Conservation (phyloP, 768 basidiomycete genomes). For the Suillus plorans region DNA sequence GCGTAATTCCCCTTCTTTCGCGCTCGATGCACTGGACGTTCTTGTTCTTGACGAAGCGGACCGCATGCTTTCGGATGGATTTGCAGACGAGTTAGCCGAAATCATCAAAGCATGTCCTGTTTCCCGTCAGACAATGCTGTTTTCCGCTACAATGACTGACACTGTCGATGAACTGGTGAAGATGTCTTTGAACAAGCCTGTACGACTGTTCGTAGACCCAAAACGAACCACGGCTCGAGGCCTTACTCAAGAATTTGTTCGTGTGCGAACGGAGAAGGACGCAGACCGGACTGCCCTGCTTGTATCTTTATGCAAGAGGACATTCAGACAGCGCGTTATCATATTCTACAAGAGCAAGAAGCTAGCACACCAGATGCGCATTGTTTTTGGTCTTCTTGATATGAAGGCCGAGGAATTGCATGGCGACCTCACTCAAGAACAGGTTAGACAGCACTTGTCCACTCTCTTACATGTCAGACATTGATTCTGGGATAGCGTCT, state of each 20-base stretch:
- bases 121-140: constrained; percentile 95
- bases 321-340: constrained; percentile 81
- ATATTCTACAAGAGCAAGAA: constrained; percentile 97
- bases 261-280: constrained; percentile 81
- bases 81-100: constrained; percentile 91
- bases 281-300: constrained; percentile 75
- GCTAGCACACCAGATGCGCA: constrained; percentile 93
- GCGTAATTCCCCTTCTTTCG: constrained; percentile 91
- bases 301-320: constrained; percentile 81
- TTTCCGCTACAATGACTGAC: constrained; percentile 99
- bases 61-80: constrained; percentile 94
- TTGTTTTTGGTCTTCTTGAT: constrained; percentile 86
- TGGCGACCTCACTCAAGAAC: constrained; percentile 94
- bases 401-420: constrained; percentile 92
- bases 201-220: constrained; percentile 93
- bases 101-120: constrained; percentile 88
- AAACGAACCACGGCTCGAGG: constrained; percentile 84
- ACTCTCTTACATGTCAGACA: constrained; percentile 7
- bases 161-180: constrained; percentile 90
- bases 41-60: constrained; percentile 97
- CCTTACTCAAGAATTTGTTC: constrained; percentile 92
- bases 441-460: constrained; percentile 46
- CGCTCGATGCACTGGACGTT: constrained; percentile 88
- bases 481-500: constrained; percentile 58
- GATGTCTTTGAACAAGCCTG: constrained; percentile 90